Conservation (phyloP, 2,329 filamentous ascomycete genomes). For the Pyricularia sp. region DNA sequence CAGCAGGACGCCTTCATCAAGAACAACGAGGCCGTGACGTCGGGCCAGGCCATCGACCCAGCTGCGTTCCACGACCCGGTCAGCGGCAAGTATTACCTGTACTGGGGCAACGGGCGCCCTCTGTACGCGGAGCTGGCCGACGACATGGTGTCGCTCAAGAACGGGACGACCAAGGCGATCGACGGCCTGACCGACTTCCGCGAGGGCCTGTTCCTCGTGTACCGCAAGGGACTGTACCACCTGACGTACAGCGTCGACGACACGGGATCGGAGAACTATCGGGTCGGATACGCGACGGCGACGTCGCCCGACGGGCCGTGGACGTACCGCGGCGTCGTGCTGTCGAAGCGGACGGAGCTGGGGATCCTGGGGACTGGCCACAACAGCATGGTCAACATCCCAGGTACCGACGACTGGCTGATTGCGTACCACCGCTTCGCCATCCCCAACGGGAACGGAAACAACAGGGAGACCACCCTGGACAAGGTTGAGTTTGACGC, state of each 20-base stretch:
- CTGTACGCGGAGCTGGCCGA: slow-evolving; percentile 28
- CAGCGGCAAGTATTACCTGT: slow-evolving; percentile 44
- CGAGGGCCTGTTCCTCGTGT: slow-evolving; percentile 29
- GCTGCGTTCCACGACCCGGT: slow-evolving; percentile 46
- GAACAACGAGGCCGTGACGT: slow-evolving; percentile 30
- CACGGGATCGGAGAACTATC: slow-evolving; percentile 30
- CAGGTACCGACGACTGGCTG: slow-evolving; percentile 34
- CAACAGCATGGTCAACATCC: slow-evolving; percentile 31
- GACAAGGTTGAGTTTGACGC: slow-evolving; percentile 25
- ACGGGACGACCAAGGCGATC: slow-evolving; percentile 18
- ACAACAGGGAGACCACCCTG: slow-evolving; percentile 27
- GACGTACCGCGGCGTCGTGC: slow-evolving; percentile 29
- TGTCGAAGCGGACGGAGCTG: slow-evolving; percentile 25
- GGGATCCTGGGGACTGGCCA: slow-evolving; percentile 33
- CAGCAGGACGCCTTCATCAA: slow-evolving; percentile 39
- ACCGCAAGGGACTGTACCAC: slow-evolving; percentile 31
- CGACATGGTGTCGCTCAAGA: slow-evolving; percentile 31
- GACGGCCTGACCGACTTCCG: slow-evolving; percentile 27
- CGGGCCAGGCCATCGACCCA: slow-evolving; percentile 42
- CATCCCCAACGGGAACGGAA: slow-evolving; percentile 31
- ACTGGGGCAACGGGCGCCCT: slow-evolving; percentile 40
- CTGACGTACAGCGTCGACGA: slow-evolving; percentile 35
- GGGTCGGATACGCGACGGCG: slow-evolving; percentile 31
- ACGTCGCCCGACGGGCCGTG: slow-evolving; percentile 25
- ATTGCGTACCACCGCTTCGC: slow-evolving; percentile 35